These are phyloP conservation scores for Aspergillus aculeatus DNA, from an alignment of 2,329 filamentous ascomycete genomes.

Conservation along the genomic window DNA sequence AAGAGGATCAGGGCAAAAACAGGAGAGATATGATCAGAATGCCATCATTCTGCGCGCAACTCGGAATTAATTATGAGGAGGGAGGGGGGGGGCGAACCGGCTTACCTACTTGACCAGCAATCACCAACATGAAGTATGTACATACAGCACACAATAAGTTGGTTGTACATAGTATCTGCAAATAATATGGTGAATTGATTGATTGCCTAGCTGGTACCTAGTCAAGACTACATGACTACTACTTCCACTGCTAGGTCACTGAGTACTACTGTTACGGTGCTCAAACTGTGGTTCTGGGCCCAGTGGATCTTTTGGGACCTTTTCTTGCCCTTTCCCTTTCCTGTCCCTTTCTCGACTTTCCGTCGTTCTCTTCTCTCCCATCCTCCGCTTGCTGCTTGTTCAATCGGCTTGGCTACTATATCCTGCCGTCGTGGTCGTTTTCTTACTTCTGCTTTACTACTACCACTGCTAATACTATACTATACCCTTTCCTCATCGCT, in stretches of 20 bases:
- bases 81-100: background rate
- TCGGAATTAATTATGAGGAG: too few relatives aligned
- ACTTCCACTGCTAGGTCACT: background rate
- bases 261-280: background rate
- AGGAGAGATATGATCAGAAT: too few relatives aligned
- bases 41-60: too few relatives aligned
- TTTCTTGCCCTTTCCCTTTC: background rate
- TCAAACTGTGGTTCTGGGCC: background rate
- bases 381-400: background rate
- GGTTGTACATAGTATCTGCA: too few relatives aligned
- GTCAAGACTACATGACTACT: background rate
- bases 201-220: too few relatives aligned
- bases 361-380: background rate
- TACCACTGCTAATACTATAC: too few relatives aligned
- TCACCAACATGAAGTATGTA: background rate
- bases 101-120: background rate
- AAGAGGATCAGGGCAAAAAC: too few relatives aligned
- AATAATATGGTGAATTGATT: too few relatives aligned
- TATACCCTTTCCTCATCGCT: background rate
- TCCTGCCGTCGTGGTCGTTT: background rate
- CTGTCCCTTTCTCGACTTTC: background rate
- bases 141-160: too few relatives aligned
- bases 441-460: too few relatives aligned
- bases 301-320: conserved; percentile 5
- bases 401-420: background rate